Evolutionary conservation across 2,329 filamentous ascomycete genomes (phyloP).

Genomic region (Paracorniculantispora psalliotae): DNA sequence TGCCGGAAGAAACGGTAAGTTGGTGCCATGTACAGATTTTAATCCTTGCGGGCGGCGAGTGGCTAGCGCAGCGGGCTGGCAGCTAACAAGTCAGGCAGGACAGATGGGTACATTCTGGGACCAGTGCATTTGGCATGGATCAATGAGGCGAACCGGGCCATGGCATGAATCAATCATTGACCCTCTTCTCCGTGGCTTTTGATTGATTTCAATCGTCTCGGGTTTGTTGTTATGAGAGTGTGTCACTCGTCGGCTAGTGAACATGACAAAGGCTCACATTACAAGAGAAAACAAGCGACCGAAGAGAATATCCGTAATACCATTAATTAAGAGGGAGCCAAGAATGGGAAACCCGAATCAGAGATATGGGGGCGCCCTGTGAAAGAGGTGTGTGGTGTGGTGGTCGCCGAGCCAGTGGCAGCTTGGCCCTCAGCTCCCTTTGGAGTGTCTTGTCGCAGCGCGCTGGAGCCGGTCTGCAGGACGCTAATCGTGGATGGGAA

Average conservation of each 20-base stretch:
- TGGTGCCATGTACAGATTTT: not conserved
- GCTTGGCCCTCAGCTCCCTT: not conserved
- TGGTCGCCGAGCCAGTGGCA: not conserved
- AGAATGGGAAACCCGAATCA: not conserved
- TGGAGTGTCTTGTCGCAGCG: conserved; percentile 1
- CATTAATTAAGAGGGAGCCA: not conserved
- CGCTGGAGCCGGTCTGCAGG: not conserved
- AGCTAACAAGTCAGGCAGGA: not conserved
- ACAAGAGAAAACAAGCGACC: not conserved
- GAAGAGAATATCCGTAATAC: not conserved
- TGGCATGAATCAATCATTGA: conserved; percentile 1
- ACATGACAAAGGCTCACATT: not conserved
- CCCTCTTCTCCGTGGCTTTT: not conserved
- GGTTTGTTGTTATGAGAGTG: not conserved
- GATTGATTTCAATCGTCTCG: not conserved
- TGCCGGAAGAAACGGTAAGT: conserved; percentile 7
- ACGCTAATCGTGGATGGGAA: conserved; percentile 3
- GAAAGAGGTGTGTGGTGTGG: too few species aligned
- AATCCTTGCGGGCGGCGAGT: not conserved
- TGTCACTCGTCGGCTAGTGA: not conserved
- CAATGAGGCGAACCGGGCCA: not conserved
- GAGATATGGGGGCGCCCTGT: not conserved
- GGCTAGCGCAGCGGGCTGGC: not conserved
- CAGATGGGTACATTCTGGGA: not conserved
- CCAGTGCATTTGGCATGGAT: not conserved